A percentile compares a stretch with the other conserved stretches of the same genome.
Conservation (phyloP, 1,284 basidiomycete species). For the Cystobasidium sp. region DNA sequence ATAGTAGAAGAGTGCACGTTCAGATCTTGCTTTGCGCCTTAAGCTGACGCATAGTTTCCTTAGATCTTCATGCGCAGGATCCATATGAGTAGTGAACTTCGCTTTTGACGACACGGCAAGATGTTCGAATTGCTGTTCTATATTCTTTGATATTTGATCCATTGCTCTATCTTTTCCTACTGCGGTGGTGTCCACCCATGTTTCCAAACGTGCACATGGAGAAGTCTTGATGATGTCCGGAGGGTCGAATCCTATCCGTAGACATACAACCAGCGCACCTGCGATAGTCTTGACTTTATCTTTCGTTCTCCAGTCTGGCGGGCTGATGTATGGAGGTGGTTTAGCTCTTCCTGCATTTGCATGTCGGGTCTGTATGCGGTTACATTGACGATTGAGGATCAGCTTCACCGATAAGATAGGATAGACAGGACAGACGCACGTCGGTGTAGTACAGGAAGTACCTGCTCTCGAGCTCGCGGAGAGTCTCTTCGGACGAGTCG, state of each 20-base stretch:
- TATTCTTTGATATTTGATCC: slow-evolving; percentile 71
- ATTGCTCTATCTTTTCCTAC: slow-evolving; percentile 70
- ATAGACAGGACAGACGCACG: slow-evolving; percentile 40
- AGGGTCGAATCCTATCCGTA: slow-evolving; percentile 97
- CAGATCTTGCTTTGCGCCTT: slow-evolving; percentile 87
- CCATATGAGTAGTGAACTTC: slow-evolving; percentile 68
- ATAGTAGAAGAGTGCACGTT: slow-evolving; percentile 95
- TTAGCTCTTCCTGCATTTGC: slow-evolving; percentile 33
- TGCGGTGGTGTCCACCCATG: slow-evolving; percentile 95
- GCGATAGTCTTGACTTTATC: slow-evolving; percentile 68
- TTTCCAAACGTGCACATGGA: slow-evolving; percentile 92
- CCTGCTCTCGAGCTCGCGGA: slow-evolving; percentile 52
- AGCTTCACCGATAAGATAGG: background rate
- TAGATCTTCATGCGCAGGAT: slow-evolving; percentile 93
- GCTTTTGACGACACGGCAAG: slow-evolving; percentile 86
- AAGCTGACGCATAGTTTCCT: slow-evolving; percentile 85
- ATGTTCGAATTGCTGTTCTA: slow-evolving; percentile 95
- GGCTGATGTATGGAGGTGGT: slow-evolving; percentile 33
- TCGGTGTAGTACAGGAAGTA: slow-evolving; percentile 55
- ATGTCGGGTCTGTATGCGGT: slow-evolving; percentile 34
- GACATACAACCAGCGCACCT: slow-evolving; percentile 89
- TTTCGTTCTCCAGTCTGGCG: slow-evolving; percentile 57
- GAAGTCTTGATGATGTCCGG: slow-evolving; percentile 97
- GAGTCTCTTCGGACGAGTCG: slow-evolving; percentile 34
- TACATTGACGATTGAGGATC: background rate